Conservation (phyloP, 1,139 yeast species). For the Candida tunisiensis region DNA sequence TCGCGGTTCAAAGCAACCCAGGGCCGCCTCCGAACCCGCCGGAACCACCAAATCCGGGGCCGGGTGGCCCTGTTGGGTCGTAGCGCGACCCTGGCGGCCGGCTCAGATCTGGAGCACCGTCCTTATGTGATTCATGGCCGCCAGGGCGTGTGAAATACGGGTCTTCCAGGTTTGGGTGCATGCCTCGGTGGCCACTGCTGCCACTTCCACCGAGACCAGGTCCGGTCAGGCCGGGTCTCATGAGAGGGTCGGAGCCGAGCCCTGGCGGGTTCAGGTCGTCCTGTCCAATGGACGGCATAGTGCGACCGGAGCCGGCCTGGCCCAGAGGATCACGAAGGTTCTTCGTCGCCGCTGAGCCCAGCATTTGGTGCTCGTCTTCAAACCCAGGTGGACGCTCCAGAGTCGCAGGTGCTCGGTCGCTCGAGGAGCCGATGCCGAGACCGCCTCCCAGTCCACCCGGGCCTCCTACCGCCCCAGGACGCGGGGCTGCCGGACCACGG, state of each 20-base stretch:
- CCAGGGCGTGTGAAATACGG: constrained; percentile 6
- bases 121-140: constrained; percentile 11
- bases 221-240: constrained; percentile 11
- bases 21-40: constrained; percentile 3
- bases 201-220: constrained; percentile 4
- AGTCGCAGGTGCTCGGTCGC: constrained; percentile 3
- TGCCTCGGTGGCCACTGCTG: constrained; percentile 20
- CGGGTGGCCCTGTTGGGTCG: constrained; percentile 15
- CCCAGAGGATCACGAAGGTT: not conserved
- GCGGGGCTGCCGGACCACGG: too few species aligned
- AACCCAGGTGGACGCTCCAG: constrained; percentile 33
- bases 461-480: too few species aligned
- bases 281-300: constrained; percentile 17
- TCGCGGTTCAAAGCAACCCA: too few species aligned
- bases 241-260: constrained; percentile 18
- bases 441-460: too few species aligned
- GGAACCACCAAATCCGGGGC: constrained; percentile 6
- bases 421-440: too few species aligned
- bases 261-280: constrained; percentile 24
- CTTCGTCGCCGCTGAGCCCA: constrained; percentile 2
- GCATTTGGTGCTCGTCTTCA: constrained; percentile 38
- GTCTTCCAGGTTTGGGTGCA: constrained; percentile 17
- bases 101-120: constrained; percentile 9
- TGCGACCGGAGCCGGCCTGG: constrained; percentile 4
- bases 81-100: constrained; percentile 24